These are phyloP conservation scores for Pugionium dolabratum DNA, from an alignment of 345 rosid species.

Conservation along the genomic window DNA sequence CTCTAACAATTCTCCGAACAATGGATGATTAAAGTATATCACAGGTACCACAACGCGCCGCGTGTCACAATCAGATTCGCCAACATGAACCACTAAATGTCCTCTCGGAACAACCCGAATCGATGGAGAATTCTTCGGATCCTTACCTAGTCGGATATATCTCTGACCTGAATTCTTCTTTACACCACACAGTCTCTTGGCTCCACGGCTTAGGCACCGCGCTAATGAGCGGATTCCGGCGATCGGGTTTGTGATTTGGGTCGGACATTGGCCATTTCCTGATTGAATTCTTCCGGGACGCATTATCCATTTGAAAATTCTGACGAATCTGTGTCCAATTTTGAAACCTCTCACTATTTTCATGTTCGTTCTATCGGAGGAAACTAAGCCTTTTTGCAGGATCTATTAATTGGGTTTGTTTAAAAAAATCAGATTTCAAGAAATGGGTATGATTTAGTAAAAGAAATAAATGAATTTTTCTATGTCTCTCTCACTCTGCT, in stretches of 20 bases:
- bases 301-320: conserved; percentile 47
- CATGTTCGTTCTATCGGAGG: conserved; percentile 44
- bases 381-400: no score
- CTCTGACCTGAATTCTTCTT: conserved; percentile 26
- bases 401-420: conserved; percentile 19
- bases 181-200: conserved; percentile 36
- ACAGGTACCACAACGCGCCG: conserved; percentile 69
- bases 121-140: conserved; percentile 16
- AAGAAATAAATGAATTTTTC: no score
- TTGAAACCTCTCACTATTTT: conserved; percentile 54
- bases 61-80: conserved; percentile 51
- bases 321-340: conserved; percentile 51
- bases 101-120: conserved; percentile 59
- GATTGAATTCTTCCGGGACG: conserved; percentile 42
- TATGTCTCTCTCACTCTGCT: background rate
- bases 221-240: conserved; percentile 47
- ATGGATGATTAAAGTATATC: conserved; percentile 78
- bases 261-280: background rate
- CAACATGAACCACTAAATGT: conserved; percentile 76
- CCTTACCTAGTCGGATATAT: conserved; percentile 48
- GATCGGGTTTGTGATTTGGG: conserved; percentile 36
- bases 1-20: conserved; percentile 71
- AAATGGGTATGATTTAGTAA: conserved; percentile 17
- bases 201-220: conserved; percentile 45
- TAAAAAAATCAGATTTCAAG: conserved; percentile 11